These are phyloP conservation scores for rapeseed (Brassica napus) DNA, from an alignment of 345 rosid genomes.

Conservation along the genomic window DNA sequence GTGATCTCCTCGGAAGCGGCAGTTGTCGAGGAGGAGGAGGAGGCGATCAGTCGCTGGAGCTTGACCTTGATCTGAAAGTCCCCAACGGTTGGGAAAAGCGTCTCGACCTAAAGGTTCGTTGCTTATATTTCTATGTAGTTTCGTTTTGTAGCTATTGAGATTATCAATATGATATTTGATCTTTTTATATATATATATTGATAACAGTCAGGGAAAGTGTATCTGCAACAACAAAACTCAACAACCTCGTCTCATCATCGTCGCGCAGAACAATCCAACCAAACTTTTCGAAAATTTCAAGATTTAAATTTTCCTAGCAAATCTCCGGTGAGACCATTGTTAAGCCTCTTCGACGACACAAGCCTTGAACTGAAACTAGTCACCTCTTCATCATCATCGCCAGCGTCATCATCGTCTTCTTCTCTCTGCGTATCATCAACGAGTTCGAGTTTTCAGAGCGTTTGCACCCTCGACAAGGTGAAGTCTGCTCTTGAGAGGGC, in stretches of 20 bases:
- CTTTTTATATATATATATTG: background rate
- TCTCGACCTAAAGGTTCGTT: conserved; percentile 75
- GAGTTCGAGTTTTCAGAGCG: conserved; percentile 56
- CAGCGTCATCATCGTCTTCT: background rate
- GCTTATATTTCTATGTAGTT: background rate
- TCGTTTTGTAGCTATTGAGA: background rate
- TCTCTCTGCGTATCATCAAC: conserved; percentile 30
- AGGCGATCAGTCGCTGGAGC: conserved; percentile 56
- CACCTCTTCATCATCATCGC: conserved; percentile 18
- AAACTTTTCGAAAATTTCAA: conserved; percentile 49
- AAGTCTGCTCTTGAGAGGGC: conserved; percentile 78
- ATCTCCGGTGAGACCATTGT: conserved; percentile 33
- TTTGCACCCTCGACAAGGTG: conserved; percentile 90
- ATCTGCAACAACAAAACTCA: conserved; percentile 62
- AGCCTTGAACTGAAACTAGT: conserved; percentile 52
- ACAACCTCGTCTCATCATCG: conserved; percentile 42
- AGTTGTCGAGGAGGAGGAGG: conserved; percentile 23
- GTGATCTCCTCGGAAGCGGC: conserved; percentile 59
- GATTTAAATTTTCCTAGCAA: conserved; percentile 65
- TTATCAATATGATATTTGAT: no score
- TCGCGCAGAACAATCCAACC: conserved; percentile 37
- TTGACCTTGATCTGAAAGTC: conserved; percentile 83
- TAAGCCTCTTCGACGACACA: conserved; percentile 55
- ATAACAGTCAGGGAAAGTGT: conserved; percentile 84
- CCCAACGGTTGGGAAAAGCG: conserved; percentile 93